Percentiles rank a stretch among this genome's conserved stretches.
These are phyloP conservation scores for Populus tomentosa DNA, from an alignment of 441 rosid species.

Conservation along the genomic window DNA sequence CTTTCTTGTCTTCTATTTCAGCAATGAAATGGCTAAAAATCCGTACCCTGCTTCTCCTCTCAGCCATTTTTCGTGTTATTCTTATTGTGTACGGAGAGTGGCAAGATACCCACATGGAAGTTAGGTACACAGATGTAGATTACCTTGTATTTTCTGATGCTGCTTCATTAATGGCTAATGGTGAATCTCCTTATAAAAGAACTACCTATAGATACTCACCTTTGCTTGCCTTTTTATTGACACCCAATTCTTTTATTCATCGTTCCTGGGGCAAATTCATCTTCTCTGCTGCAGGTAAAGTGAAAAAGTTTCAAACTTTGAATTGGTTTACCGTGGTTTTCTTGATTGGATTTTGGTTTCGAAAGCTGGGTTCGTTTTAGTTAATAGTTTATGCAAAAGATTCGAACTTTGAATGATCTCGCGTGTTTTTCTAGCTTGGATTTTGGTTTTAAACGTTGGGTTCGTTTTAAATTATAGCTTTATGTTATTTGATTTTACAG, in stretches of 20 bases:
- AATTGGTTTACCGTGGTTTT: not conserved
- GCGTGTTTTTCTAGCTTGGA: not conserved
- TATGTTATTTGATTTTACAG: conserved; percentile 34
- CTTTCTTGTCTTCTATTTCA: not conserved
- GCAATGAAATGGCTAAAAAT: conserved; percentile 30
- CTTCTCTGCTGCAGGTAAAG: conserved; percentile 76
- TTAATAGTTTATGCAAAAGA: not conserved
- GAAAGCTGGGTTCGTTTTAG: not conserved
- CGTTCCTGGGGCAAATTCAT: conserved; percentile 81
- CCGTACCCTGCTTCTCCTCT: conserved; percentile 37
- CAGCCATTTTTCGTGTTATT: conserved; percentile 56
- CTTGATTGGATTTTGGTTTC: not conserved
- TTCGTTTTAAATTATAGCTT: not conserved
- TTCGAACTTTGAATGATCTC: not conserved
- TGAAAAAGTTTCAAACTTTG: not conserved
- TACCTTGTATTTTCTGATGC: conserved; percentile 91
- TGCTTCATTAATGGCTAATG: conserved; percentile 72
- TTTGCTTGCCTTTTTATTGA: conserved; percentile 67
- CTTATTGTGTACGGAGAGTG: conserved; percentile 83
- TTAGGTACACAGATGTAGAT: conserved; percentile 82
- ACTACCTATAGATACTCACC: conserved; percentile 92
- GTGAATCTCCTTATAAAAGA: conserved; percentile 75
- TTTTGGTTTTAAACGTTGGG: not conserved
- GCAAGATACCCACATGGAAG: conserved; percentile 94
- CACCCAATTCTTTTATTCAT: conserved; percentile 69